Conservation (phyloP, 495 filamentous ascomycete species). For the Aspergillus campestris region DNA sequence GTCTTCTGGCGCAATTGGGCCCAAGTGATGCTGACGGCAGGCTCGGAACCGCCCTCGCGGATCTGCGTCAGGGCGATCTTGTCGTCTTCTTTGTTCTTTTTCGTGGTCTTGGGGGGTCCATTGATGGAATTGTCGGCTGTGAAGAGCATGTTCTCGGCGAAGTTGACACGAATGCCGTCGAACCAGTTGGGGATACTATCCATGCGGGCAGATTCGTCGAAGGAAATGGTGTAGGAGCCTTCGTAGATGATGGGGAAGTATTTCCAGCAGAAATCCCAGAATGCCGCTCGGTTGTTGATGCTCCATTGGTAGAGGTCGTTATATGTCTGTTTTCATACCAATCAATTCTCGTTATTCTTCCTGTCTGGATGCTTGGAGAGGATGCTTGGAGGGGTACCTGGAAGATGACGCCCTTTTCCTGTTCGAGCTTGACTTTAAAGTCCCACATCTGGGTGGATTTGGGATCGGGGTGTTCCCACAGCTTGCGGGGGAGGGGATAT, state of each 20-base stretch:
- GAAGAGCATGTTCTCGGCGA: slow-evolving; percentile 69
- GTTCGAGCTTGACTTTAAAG: slow-evolving; percentile 35
- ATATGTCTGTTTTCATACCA: slow-evolving; percentile 27
- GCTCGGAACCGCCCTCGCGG: slow-evolving; percentile 55
- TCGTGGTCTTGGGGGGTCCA: slow-evolving; percentile 4
- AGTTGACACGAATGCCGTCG: slow-evolving; percentile 58
- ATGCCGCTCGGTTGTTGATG: slow-evolving; percentile 48
- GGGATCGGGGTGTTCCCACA: slow-evolving; percentile 58
- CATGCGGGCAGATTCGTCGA: slow-evolving; percentile 60
- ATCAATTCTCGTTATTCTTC: too few species aligned
- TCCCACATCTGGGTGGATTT: slow-evolving; percentile 52
- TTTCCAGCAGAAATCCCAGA: slow-evolving; percentile 59
- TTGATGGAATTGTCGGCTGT: not conserved
- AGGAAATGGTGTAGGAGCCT: slow-evolving; percentile 48
- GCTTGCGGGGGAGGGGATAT: slow-evolving; percentile 25
- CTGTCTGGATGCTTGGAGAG: too few species aligned
- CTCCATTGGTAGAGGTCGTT: slow-evolving; percentile 58
- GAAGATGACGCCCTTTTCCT: slow-evolving; percentile 8
- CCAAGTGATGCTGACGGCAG: slow-evolving; percentile 51
- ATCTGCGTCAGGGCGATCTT: slow-evolving; percentile 65
- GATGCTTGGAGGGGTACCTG: slow-evolving; percentile 4
- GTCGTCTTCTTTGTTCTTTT: slow-evolving; percentile 53
- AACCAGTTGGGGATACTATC: slow-evolving; percentile 32
- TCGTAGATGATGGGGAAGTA: slow-evolving; percentile 50
- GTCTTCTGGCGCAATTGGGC: slow-evolving; percentile 48